Evolutionary conservation across 192 early-diverging fungal species (phyloP).

Genomic region (Coemansia sp.): DNA sequence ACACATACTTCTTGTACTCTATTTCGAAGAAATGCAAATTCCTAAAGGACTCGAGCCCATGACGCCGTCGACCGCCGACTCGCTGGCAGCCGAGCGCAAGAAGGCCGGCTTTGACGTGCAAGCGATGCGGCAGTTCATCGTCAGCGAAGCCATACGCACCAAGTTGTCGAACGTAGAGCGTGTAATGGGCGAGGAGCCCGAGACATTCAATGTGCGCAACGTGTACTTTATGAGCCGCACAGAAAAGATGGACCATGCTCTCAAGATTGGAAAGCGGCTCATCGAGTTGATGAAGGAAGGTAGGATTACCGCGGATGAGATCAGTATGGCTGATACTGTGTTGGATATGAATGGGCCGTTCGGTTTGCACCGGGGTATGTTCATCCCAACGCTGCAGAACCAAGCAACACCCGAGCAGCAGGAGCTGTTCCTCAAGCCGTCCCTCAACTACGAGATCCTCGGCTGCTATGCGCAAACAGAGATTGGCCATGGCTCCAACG

Average conservation of each 20-base stretch:
- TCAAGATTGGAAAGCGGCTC: slow-evolving; percentile 62
- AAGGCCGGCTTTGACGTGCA: slow-evolving; percentile 64
- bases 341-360: slow-evolving; percentile 55
- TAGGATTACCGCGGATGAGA: slow-evolving; percentile 29
- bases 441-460: slow-evolving; percentile 71
- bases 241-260: slow-evolving; percentile 64
- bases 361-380: slow-evolving; percentile 77
- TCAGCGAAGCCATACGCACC: slow-evolving; percentile 63
- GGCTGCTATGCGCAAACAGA: slow-evolving; percentile 89
- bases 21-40: slow-evolving; percentile 29
- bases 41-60: slow-evolving; percentile 32
- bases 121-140: slow-evolving; percentile 66
- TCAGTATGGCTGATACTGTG: slow-evolving; percentile 62
- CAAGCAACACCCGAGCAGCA: slow-evolving; percentile 79
- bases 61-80: slow-evolving; percentile 37
- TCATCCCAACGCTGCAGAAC: slow-evolving; percentile 73
- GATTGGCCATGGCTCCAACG: slow-evolving; percentile 66
- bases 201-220: slow-evolving; percentile 65
- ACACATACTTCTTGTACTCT: background rate
- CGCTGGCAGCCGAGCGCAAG: slow-evolving; percentile 65
- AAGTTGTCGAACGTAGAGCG: slow-evolving; percentile 59
- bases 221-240: slow-evolving; percentile 70
- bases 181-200: slow-evolving; percentile 67
- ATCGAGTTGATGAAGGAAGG: slow-evolving; percentile 59
- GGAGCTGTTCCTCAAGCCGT: slow-evolving; percentile 71